Conservation (phyloP, 2,329 filamentous ascomycete species). For the Myriangium duriaei region DNA sequence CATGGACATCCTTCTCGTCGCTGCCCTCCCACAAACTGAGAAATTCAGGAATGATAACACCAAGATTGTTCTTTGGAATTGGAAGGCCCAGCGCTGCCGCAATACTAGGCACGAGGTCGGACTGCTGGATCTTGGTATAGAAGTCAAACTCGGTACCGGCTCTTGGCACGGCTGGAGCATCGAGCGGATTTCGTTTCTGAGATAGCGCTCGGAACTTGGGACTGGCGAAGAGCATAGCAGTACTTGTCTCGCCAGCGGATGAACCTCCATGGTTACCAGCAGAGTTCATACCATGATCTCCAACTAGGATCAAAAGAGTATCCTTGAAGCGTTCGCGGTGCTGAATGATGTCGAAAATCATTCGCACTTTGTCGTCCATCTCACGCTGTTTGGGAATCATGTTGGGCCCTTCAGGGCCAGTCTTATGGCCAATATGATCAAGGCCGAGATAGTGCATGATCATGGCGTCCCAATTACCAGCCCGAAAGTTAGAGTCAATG, state of each 20-base stretch:
- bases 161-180: constrained; percentile 45
- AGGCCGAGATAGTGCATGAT: constrained; percentile 90
- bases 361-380: constrained; percentile 73
- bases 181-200: constrained; percentile 21
- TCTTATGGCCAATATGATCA: constrained; percentile 95
- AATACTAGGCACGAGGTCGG: constrained; percentile 81
- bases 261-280: constrained; percentile 94
- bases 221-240: constrained; percentile 81
- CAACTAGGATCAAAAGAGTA: constrained; percentile 73
- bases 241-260: constrained; percentile 84
- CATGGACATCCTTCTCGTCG: constrained; percentile 6
- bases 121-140: constrained; percentile 80
- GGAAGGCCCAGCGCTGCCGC: constrained; percentile 80
- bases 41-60: constrained; percentile 70
- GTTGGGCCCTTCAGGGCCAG: constrained; percentile 69
- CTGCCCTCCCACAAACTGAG: constrained; percentile 55
- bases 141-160: constrained; percentile 60
- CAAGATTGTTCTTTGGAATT: constrained; percentile 78
- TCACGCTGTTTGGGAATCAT: constrained; percentile 90
- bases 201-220: constrained; percentile 56
- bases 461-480: constrained; percentile 81
- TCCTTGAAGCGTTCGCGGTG: constrained; percentile 57
- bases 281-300: constrained; percentile 99
- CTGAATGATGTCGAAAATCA: constrained; percentile 66
- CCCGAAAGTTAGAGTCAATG: constrained; percentile 60